Percentiles rank a stretch among this genome's conserved stretches.
phyloP scores from a whole-genome alignment of 148 eudicot species.

The Dianthus caryophyllus region DNA sequence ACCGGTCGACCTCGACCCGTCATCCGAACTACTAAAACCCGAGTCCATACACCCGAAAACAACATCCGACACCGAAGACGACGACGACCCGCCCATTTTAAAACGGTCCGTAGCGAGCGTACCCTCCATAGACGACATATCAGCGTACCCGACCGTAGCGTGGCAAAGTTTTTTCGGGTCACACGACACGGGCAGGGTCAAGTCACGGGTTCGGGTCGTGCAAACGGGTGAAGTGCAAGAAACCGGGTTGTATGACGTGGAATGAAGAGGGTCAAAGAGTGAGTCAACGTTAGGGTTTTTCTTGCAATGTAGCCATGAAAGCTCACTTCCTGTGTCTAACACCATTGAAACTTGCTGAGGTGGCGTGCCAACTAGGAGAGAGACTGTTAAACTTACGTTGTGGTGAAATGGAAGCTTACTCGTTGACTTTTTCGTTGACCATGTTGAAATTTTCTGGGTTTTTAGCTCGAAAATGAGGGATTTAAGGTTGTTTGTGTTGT shows the following conservation, averaged over 20 bases:
- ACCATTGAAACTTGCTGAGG: slow-evolving; percentile 75
- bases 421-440: slow-evolving; percentile 30
- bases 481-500: too few species aligned
- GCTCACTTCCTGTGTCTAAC: slow-evolving; percentile 85
- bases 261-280: slow-evolving; percentile 39
- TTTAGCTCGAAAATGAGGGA: slow-evolving; percentile 42
- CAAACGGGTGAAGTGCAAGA: slow-evolving; percentile 55
- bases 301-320: slow-evolving; percentile 73
- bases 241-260: slow-evolving; percentile 46
- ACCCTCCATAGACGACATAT: slow-evolving; percentile 66
- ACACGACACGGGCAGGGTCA: slow-evolving; percentile 54
- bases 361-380: slow-evolving; percentile 69
- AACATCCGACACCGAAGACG: slow-evolving; percentile 35
- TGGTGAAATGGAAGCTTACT: slow-evolving; percentile 69
- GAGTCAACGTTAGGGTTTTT: slow-evolving; percentile 26
- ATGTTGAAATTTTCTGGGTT: slow-evolving; percentile 29
- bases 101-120: slow-evolving; percentile 58
- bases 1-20: slow-evolving; percentile 64
- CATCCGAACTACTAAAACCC: slow-evolving; percentile 40
- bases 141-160: slow-evolving; percentile 60
- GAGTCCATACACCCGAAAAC: slow-evolving; percentile 79
- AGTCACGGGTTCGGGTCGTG: slow-evolving; percentile 47
- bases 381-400: slow-evolving; percentile 64
- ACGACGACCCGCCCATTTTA: slow-evolving; percentile 30
- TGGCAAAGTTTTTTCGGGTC: slow-evolving; percentile 70